Percentiles rank a stretch among this genome's conserved stretches.
Evolutionary conservation across 305 asterid genomes (phyloP).

Genomic region (Fraxinus sp.): DNA sequence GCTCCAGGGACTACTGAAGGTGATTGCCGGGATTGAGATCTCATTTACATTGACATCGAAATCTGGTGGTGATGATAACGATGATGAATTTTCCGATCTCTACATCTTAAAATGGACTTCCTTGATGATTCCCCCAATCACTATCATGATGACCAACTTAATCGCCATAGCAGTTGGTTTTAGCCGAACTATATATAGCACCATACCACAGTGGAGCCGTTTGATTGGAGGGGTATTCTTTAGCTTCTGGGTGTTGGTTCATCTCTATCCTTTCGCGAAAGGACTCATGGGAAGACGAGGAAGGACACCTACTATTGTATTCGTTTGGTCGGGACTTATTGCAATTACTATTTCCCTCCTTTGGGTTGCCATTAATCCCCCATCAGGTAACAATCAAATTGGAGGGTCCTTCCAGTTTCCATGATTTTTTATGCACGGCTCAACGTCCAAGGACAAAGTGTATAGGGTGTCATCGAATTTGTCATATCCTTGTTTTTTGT

Average conservation of each 20-base stretch:
- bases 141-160: constrained; percentile 71
- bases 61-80: constrained; percentile 70
- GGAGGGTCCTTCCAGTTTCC: constrained; percentile 97
- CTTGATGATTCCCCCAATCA: constrained; percentile 74
- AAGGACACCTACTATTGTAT: constrained; percentile 84
- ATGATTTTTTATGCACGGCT: constrained; percentile 30
- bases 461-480: background rate
- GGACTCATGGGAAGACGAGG: constrained; percentile 92
- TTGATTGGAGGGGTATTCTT: constrained; percentile 89
- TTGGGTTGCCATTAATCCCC: constrained; percentile 91
- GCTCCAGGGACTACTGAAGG: constrained; percentile 84
- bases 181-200: constrained; percentile 75
- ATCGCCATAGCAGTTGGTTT: constrained; percentile 82
- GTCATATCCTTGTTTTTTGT: background rate
- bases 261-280: constrained; percentile 81
- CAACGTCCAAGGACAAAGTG: background rate
- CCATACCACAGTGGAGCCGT: constrained; percentile 91
- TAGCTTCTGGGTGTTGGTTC: constrained; percentile 93
- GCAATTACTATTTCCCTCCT: constrained; percentile 84
- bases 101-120: constrained; percentile 71
- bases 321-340: constrained; percentile 89
- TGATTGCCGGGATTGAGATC: constrained; percentile 87
- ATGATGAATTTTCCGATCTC: constrained; percentile 72
- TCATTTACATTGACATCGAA: constrained; percentile 84
- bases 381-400: constrained; percentile 50